Base-by-base conservation (phyloP, 768 basidiomycete species). In the Chalciporus sphaerocephalus region DNA sequence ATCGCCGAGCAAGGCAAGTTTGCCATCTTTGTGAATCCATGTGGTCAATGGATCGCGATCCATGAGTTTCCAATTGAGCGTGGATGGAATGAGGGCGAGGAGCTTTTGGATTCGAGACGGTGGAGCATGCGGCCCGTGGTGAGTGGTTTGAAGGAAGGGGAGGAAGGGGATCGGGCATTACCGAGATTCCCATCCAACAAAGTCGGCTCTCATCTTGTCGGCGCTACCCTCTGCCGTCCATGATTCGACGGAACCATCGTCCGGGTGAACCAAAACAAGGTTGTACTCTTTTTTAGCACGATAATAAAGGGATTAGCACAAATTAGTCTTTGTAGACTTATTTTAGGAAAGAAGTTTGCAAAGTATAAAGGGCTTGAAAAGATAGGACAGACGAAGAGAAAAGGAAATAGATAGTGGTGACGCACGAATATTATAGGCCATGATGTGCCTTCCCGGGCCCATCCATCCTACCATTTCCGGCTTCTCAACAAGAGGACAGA, bases 401-500 rank as follows among this genome's bases (percentile, higher is more conserved):
- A 28, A 12, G 11, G 3, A 5, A 5, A 6, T 15, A 46, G 38
- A 28, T 8, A 33, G 38, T 17, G 18, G 61, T 71, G 50, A 15
- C 5, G 28, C 30, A 15, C 50, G 73, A 16, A 78, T 72, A 24
- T 57, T 65, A 38, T 74, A 75, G 1, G 64, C 60, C 70, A 76
- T 73, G 36, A 76, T 52, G 46, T 76, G 75, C 5, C 70, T 46
- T 2, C 65, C 44, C 0, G 81, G 78, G 2, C 75, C 81, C 69
- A 83, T 75, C 83, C 83, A 85, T 0, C 68, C 71, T 0, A 74
- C 76, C 69, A 78, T 74, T 44, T 79, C 74, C 0, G 74, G 67
- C 1, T 54, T 60, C 12, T 84, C 79, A 0, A 82, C 69, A 11
- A 85, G 64, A 2, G 57, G 45, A 46, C 61, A 68, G 21, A 85